Base-by-base conservation (phyloP, 805 yeast species). In the Torulaspora maleeae region DNA sequence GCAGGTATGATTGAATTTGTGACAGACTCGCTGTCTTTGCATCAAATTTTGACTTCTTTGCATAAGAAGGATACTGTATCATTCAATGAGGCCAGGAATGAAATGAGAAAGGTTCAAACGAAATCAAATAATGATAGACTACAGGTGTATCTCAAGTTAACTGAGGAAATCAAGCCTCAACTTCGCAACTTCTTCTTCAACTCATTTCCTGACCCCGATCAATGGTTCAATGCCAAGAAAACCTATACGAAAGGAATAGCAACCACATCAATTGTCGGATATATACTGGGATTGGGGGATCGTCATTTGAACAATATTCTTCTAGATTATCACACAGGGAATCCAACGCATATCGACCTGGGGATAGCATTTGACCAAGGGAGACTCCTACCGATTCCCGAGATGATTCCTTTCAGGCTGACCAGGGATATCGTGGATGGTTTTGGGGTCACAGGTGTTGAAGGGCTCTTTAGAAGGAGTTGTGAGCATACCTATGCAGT, bases 321-420 rank as follows among this genome's bases (percentile, higher is more conserved):
- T 38, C 60, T 93, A n/a, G 97, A 93, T 62, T 72, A 73, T 39
- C 58, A 63, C n/a, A 75, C 86, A 0, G 98, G 98, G 0, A 96
- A 90, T 55, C 95, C 96, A 0, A 82, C 93, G 20, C 99, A 95
- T 61, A 95, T 93, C 54, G 99, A 93, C 64, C 69, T 93, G 13
- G 99, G 99, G 0, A 90, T 93, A 36, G 95, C 98, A 0, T 93
- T 93, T 69, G 99, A 93, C 62, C 96, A 89, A 58, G 99, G 98
- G 0, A 81, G 77, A 55, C 67, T 80, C 11, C 69, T 93, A 32
- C 83, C 91, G 0, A 77, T 91, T 7, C 99, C 99, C 0, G 99
- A 93, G 58, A 75, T 85, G 0, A 95, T 95, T 5, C 99, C 99
- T 4, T 95, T 93, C 61, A 68, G 99, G 50, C 69, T 95, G 28